Conservation (phyloP, 2,329 filamentous ascomycete genomes). For the Penicillium olsonii region DNA sequence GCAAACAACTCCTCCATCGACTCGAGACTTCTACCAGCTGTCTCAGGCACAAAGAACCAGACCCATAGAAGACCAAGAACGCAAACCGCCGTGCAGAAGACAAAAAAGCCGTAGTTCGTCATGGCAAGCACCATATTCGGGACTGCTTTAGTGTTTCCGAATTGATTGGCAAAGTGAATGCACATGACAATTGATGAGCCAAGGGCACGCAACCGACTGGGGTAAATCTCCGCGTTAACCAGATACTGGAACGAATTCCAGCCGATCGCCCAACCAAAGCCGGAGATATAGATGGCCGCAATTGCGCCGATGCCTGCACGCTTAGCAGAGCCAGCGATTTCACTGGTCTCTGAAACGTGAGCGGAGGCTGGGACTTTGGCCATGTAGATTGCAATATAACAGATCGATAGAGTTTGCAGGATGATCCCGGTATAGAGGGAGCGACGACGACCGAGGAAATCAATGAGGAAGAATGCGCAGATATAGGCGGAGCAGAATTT, state of each 20-base stretch:
- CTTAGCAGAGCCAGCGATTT: slow-evolving; percentile 1
- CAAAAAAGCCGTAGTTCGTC: slow-evolving; percentile 1
- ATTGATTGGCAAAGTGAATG: slow-evolving; percentile 8
- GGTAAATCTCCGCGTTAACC: slow-evolving; percentile 8
- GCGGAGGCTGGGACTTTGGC: slow-evolving; percentile 4
- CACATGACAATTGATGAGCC: slow-evolving; percentile 7
- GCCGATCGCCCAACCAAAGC: slow-evolving; percentile 6
- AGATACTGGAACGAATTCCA: slow-evolving; percentile 11
- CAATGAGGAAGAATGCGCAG: slow-evolving; percentile 19
- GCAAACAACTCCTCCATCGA: slow-evolving; percentile 4
- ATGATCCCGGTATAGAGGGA: slow-evolving; percentile 3
- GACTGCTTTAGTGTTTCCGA: slow-evolving; percentile 7
- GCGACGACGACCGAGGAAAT: slow-evolving; percentile 15
- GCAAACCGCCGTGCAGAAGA: background rate
- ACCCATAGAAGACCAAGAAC: slow-evolving; percentile 5
- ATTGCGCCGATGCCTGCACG: background rate
- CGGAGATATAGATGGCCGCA: slow-evolving; percentile 4
- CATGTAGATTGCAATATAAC: slow-evolving; percentile 2
- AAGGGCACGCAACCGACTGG: background rate
- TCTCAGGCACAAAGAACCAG: slow-evolving; percentile 12
- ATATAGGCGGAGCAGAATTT: slow-evolving; percentile 13
- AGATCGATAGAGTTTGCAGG: background rate
- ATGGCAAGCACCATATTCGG: slow-evolving; percentile 3
- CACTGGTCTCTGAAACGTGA: background rate
- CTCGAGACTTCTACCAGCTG: background rate